phyloP scores from a whole-genome alignment of 768 basidiomycete species.

The Mycena venus region DNA sequence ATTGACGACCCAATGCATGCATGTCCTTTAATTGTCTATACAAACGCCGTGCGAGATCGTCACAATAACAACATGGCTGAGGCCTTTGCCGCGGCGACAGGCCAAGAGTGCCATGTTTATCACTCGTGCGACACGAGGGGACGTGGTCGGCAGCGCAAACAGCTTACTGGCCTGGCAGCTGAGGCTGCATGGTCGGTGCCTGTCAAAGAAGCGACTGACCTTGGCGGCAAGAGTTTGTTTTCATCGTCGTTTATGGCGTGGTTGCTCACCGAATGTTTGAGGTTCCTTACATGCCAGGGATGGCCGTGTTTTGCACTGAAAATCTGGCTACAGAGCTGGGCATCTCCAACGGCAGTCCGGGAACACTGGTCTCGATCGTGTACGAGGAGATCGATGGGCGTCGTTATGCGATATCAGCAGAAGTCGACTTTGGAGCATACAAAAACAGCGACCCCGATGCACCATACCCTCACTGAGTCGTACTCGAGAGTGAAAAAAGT shows the following conservation, averaged over 20 bases:
- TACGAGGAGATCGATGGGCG: not conserved
- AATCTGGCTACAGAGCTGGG: not conserved
- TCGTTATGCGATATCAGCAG: not conserved
- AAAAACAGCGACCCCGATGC: too few relatives aligned
- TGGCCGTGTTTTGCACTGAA: too few relatives aligned
- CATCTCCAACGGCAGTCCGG: not conserved
- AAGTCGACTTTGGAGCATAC: too few relatives aligned
- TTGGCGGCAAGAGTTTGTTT: not conserved
- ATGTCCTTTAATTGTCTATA: conserved; percentile 10
- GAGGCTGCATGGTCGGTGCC: too few relatives aligned
- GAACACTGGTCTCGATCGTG: not conserved
- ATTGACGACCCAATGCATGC: conserved; percentile 2
- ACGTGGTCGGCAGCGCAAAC: too few relatives aligned
- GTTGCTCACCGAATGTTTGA: not conserved
- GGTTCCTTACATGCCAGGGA: not conserved
- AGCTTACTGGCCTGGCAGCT: too few relatives aligned
- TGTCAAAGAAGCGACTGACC: not conserved
- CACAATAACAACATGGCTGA: not conserved
- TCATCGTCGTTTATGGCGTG: not conserved
- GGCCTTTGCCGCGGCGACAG: not conserved
- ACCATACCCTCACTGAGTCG: too few relatives aligned
- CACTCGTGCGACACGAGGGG: too few relatives aligned
- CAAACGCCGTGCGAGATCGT: conserved; percentile 10
- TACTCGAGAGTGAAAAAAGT: too few relatives aligned
- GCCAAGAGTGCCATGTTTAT: not conserved